Base-by-base conservation (phyloP, 2,329 filamentous ascomycete genomes). In the Penicillium paneum region DNA sequence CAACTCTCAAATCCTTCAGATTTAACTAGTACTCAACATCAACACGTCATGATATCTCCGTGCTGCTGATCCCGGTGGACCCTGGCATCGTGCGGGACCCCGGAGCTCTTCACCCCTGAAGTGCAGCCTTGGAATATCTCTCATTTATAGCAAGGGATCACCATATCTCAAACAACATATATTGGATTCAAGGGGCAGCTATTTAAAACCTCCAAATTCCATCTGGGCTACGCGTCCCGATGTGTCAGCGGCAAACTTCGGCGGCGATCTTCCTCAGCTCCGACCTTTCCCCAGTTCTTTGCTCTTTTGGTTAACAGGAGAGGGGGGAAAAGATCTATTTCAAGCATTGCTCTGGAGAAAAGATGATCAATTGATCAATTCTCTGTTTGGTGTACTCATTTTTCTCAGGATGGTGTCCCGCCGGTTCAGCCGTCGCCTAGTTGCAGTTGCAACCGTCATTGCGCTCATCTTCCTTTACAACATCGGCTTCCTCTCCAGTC, bases 401-500 rank as follows among this genome's bases (percentile, higher is more conserved):
- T 43, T 34, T 19, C 50, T 29, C 57, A 67, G 50, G 31, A 64
- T 79, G 75, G 67, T 78, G 73, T 59, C 83, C 74, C 67, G 67
- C 46, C 64, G 64, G 54, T 66, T 66, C 50, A 68, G 68, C 55
- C 70, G 71, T 49, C 71, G 70, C 60, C 67, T 71, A 34, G 55
- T 64, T 77, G 64, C 78, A 72, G 43, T 80, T 77, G 71, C 86
- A 79, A 65, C 83, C 75, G 53, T 81, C 74, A 73, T 83, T 80
- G 56, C 86, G 69, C 44, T 77, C 75, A 62, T 81, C 74, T 57
- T 90, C 74, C 56, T 80, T 71, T 58, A 76, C 71, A 49, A 84
- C 81, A 64, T 89, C 78, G 62, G 87, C 80, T 44, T 79, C 72
- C 67, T 85, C 74, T 90, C 85, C 7, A 40, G 21, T 40, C 26